These are phyloP conservation scores for Silene noctiflora DNA, from an alignment of 179 eudicot genomes.

Conservation along the genomic window DNA sequence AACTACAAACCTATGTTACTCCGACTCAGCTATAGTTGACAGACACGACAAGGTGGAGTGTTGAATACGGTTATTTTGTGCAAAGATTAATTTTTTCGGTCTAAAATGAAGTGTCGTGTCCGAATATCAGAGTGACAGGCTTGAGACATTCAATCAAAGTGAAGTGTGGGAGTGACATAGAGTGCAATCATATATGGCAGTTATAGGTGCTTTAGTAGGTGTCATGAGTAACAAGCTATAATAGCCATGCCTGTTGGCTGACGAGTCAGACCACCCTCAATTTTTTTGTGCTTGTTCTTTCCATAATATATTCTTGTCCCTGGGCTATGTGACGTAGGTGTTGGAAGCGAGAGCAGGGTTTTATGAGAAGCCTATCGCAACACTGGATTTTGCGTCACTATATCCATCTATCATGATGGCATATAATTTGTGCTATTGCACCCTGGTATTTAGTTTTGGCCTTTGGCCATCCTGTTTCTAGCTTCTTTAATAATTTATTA, in stretches of 20 bases:
- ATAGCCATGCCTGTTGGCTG: neutral
- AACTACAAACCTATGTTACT: no score
- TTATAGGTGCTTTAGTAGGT: neutral
- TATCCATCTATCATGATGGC: conserved; percentile 99
- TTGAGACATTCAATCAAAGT: no score
- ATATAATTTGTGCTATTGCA: conserved; percentile 92
- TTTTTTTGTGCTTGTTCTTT: neutral
- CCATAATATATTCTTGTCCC: neutral
- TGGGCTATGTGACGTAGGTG: conserved; percentile 50
- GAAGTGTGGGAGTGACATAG: neutral
- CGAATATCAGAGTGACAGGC: no score
- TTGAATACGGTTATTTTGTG: no score
- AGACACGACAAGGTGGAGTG: no score
- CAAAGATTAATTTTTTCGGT: no score
- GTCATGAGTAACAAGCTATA: neutral
- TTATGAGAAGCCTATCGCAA: conserved; percentile 97
- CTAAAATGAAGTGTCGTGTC: no score
- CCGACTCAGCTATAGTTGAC: no score
- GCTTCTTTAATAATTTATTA: neutral
- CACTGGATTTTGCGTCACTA: conserved; percentile 96
- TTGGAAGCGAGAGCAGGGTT: conserved; percentile 94
- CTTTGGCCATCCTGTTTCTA: conserved; percentile 1
- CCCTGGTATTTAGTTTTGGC: conserved; percentile 53
- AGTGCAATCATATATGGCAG: neutral
- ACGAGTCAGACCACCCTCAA: neutral